Percentiles rank a stretch among this genome's conserved stretches.
These are phyloP conservation scores for Sclerotinia nivalis DNA, from an alignment of 2,329 filamentous ascomycete species.

Conservation along the genomic window DNA sequence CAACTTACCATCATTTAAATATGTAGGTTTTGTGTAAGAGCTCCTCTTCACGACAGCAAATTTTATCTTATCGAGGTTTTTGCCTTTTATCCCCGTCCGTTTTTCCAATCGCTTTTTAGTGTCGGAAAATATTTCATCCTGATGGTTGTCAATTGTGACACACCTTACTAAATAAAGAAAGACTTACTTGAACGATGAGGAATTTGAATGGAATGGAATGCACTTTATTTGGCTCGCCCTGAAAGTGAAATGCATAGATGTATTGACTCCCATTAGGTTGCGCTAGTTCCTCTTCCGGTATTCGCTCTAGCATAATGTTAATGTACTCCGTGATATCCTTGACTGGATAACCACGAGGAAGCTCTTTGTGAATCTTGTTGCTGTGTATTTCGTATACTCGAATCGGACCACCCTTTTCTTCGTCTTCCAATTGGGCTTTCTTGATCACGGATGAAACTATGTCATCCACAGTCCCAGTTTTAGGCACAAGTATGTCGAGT, in stretches of 20 bases:
- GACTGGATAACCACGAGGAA: slow-evolving; percentile 70
- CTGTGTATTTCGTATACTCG: slow-evolving; percentile 81
- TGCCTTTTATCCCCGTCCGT: slow-evolving; percentile 92
- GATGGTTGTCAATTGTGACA: slow-evolving; percentile 22
- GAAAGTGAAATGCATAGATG: slow-evolving; percentile 87
- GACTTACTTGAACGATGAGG: slow-evolving; percentile 72
- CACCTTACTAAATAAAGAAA: background rate
- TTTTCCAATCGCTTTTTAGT: slow-evolving; percentile 94
- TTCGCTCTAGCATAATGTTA: slow-evolving; percentile 75
- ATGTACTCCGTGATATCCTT: slow-evolving; percentile 84
- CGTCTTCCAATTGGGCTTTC: slow-evolving; percentile 77
- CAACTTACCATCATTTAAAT: slow-evolving; percentile 80
- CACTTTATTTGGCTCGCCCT: slow-evolving; percentile 78
- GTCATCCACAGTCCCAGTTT: slow-evolving; percentile 79
- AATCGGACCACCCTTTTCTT: slow-evolving; percentile 67
- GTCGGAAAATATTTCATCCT: slow-evolving; percentile 85
- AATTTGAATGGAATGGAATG: slow-evolving; percentile 94
- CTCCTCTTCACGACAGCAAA: slow-evolving; percentile 76
- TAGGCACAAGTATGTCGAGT: slow-evolving; percentile 82
- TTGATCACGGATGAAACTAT: slow-evolving; percentile 74
- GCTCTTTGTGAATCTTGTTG: slow-evolving; percentile 80
- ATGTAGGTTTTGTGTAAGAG: slow-evolving; percentile 75
- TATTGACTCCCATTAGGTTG: slow-evolving; percentile 52
- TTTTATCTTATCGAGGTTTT: slow-evolving; percentile 98
- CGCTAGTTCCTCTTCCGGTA: slow-evolving; percentile 71